These are phyloP conservation scores for Penicillium fuscoglaucum DNA, from an alignment of 2,329 filamentous ascomycete species.

Conservation along the genomic window DNA sequence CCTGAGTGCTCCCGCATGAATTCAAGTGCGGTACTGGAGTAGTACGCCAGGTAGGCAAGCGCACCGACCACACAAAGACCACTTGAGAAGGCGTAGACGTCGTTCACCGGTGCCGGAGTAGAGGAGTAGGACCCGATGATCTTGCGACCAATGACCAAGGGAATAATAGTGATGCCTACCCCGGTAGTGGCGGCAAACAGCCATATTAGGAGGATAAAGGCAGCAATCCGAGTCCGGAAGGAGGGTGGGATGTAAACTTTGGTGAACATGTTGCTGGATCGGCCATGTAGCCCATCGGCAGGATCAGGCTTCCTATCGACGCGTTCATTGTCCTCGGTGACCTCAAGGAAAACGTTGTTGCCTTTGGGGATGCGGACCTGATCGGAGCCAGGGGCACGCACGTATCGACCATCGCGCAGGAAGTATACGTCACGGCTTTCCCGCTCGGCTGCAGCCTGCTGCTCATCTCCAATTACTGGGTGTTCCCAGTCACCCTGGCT, in stretches of 20 bases:
- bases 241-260: constrained; percentile 79
- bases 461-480: constrained; percentile 37
- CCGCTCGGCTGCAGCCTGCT: constrained; percentile 42
- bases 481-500: constrained; percentile 41
- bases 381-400: constrained; percentile 90
- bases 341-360: constrained; percentile 74
- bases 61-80: constrained; percentile 80
- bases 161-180: constrained; percentile 79
- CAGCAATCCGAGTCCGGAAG: constrained; percentile 75
- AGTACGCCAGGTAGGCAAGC: constrained; percentile 61
- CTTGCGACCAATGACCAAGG: constrained; percentile 77
- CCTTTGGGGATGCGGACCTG: constrained; percentile 92
- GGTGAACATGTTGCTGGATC: constrained; percentile 62
- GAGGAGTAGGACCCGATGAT: constrained; percentile 75
- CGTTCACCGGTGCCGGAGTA: constrained; percentile 73
- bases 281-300: constrained; percentile 60
- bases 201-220: constrained; percentile 91
- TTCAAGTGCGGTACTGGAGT: constrained; percentile 37
- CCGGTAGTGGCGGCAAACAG: constrained; percentile 86
- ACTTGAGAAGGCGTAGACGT: constrained; percentile 93
- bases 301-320: constrained; percentile 60
- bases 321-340: constrained; percentile 66
- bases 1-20: constrained; percentile 27
- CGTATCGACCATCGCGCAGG: constrained; percentile 73
- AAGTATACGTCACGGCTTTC: constrained; percentile 51